phyloP scores from a whole-genome alignment of 2,329 filamentous ascomycete species.

The Diplodia mutila region DNA sequence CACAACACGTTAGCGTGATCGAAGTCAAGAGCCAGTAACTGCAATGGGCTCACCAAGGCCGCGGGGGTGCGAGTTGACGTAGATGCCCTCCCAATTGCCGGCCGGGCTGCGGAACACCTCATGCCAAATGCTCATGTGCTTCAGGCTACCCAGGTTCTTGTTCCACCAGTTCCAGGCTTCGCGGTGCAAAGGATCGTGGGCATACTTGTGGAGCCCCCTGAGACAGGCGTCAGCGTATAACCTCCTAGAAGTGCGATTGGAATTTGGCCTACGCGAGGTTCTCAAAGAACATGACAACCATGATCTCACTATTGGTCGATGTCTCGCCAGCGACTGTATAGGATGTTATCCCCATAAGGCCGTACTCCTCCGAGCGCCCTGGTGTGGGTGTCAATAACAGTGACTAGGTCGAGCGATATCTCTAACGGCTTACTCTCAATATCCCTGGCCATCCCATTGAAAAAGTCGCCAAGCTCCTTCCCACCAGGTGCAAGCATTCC shows the following conservation, averaged over 20 bases:
- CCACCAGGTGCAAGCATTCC: conserved; percentile 54
- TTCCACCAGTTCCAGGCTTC: conserved; percentile 57
- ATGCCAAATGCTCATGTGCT: conserved; percentile 58
- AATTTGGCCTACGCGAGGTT: conserved; percentile 40
- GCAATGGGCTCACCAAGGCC: conserved; percentile 12
- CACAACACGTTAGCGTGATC: background rate
- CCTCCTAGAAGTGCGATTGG: background rate
- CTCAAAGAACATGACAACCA: conserved; percentile 57
- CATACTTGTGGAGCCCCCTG: conserved; percentile 55
- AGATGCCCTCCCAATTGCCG: conserved; percentile 49
- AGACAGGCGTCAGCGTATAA: background rate
- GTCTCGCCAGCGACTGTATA: conserved; percentile 48
- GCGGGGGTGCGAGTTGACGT: conserved; percentile 24
- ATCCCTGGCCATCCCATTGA: conserved; percentile 44
- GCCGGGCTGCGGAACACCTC: conserved; percentile 56
- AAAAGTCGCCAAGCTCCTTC: conserved; percentile 45
- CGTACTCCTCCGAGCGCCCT: conserved; percentile 18
- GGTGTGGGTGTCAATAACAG: background rate
- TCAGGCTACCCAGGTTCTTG: conserved; percentile 35
- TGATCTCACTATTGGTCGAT: conserved; percentile 45
- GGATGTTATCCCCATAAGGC: conserved; percentile 32
- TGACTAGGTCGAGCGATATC: too few relatives aligned
- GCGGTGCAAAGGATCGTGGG: conserved; percentile 54
- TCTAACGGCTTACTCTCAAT: conserved; percentile 30
- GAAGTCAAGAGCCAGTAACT: too few relatives aligned